Evolutionary conservation across 768 basidiomycete genomes (phyloP).

Genomic region (Suillus bovinus): DNA sequence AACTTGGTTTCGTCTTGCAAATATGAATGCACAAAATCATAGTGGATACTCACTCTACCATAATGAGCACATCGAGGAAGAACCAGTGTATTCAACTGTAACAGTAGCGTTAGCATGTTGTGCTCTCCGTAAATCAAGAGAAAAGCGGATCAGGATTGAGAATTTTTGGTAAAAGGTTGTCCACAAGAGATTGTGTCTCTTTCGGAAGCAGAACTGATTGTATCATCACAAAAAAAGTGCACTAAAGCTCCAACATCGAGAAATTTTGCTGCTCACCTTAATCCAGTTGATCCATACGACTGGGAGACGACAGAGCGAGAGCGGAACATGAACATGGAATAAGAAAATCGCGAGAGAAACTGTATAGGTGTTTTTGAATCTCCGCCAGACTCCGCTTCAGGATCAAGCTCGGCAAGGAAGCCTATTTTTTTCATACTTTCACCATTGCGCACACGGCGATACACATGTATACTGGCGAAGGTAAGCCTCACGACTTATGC

Average conservation of each 20-base stretch:
- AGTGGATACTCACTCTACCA: slow-evolving; percentile 11
- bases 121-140: neutral
- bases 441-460: neutral
- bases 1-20: slow-evolving; percentile 71
- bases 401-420: neutral
- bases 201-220: slow-evolving; percentile 88
- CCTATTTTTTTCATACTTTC: neutral
- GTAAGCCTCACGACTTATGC: slow-evolving; percentile 33
- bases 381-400: slow-evolving; percentile 2
- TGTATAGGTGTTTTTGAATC: slow-evolving; percentile 39
- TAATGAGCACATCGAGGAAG: neutral
- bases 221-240: slow-evolving; percentile 44
- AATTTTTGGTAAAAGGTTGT: slow-evolving; percentile 52
- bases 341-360: slow-evolving; percentile 21
- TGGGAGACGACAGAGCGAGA: slow-evolving; percentile 5
- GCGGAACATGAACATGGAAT: neutral
- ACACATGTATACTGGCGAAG: slow-evolving; percentile 1
- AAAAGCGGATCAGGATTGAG: slow-evolving; percentile 47
- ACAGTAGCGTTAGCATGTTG: slow-evolving; percentile 8
- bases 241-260: neutral
- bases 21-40: neutral
- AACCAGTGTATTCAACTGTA: neutral
- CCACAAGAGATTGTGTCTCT: slow-evolving; percentile 74
- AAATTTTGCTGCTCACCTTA: neutral
- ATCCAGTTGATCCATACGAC: slow-evolving; percentile 11